phyloP scores from a whole-genome alignment of 345 rosid species.

The Carallia brachiata region DNA sequence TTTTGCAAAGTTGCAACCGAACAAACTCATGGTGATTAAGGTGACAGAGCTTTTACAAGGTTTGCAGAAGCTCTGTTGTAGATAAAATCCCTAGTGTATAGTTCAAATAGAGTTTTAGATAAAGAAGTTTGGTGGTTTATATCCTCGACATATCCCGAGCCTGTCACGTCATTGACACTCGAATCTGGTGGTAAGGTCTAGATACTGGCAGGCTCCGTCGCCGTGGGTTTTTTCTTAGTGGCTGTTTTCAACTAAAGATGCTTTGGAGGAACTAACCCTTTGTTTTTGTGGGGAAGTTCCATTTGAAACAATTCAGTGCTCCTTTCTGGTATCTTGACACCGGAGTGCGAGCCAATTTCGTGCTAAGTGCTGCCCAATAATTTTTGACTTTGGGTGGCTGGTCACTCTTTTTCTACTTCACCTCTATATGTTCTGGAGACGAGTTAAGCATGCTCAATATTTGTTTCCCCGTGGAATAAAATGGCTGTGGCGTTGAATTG shows the following conservation, averaged over 20 bases:
- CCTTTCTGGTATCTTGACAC: neutral
- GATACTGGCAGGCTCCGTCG: slow-evolving; percentile 21
- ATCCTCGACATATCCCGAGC: neutral
- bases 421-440: no score
- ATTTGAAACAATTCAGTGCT: slow-evolving; percentile 1
- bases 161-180: neutral
- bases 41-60: slow-evolving; percentile 14
- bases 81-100: slow-evolving; percentile 34
- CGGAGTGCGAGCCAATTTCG: neutral
- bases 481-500: no score
- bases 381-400: slow-evolving; percentile 37
- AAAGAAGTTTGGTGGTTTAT: slow-evolving; percentile 10
- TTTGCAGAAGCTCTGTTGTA: slow-evolving; percentile 27
- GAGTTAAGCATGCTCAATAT: no score
- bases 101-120: slow-evolving; percentile 14
- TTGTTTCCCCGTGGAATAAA: no score
- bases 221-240: slow-evolving; percentile 29
- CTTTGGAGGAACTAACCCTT: slow-evolving; percentile 37
- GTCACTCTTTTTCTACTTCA: neutral
- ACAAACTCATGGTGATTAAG: slow-evolving; percentile 19
- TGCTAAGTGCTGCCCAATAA: slow-evolving; percentile 26
- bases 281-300: slow-evolving; percentile 43
- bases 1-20: slow-evolving; percentile 14
- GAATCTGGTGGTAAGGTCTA: slow-evolving; percentile 27
- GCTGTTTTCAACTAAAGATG: slow-evolving; percentile 50